Evolutionary conservation across 2,329 filamentous ascomycete genomes (phyloP).

Genomic region (Hypomyces rosellus): DNA sequence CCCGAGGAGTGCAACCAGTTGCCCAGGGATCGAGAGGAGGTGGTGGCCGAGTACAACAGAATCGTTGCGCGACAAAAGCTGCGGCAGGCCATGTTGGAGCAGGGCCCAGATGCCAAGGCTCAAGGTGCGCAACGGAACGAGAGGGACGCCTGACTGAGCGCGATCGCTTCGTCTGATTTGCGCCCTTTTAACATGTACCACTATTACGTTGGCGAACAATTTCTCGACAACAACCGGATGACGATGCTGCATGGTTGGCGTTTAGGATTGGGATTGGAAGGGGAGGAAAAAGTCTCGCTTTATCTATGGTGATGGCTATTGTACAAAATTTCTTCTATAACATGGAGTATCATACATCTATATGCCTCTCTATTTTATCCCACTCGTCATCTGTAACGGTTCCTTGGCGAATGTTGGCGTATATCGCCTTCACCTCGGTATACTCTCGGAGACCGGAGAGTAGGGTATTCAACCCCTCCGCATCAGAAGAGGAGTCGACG

Average conservation of each 20-base stretch:
- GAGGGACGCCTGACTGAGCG: constrained; percentile 15
- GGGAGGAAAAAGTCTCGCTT: constrained; percentile 1
- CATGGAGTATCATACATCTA: constrained; percentile 37
- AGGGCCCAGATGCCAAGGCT: constrained; percentile 21
- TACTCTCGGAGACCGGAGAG: constrained; percentile 57
- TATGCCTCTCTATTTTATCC: constrained; percentile 45
- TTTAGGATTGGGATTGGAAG: constrained; percentile 2
- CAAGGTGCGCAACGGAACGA: constrained; percentile 20
- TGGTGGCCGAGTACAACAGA: constrained; percentile 71
- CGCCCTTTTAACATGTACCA: background rate
- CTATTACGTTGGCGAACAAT: background rate
- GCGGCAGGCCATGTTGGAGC: constrained; percentile 55
- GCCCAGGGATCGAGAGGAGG: constrained; percentile 73
- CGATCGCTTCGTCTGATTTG: background rate
- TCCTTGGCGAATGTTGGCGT: constrained; percentile 59
- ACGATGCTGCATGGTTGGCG: constrained; percentile 11
- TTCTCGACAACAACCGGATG: background rate
- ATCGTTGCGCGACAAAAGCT: constrained; percentile 62
- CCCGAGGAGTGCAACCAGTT: constrained; percentile 69
- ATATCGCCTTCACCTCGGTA: constrained; percentile 70
- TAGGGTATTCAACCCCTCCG: constrained; percentile 53
- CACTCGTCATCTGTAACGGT: constrained; percentile 46
- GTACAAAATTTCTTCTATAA: constrained; percentile 7
- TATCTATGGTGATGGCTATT: constrained; percentile 5
- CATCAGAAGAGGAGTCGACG: constrained; percentile 51